A percentile compares a stretch with the other conserved stretches of the same genome.
phyloP scores from a whole-genome alignment of 495 filamentous ascomycete genomes.

The Rhypophila decipiens region DNA sequence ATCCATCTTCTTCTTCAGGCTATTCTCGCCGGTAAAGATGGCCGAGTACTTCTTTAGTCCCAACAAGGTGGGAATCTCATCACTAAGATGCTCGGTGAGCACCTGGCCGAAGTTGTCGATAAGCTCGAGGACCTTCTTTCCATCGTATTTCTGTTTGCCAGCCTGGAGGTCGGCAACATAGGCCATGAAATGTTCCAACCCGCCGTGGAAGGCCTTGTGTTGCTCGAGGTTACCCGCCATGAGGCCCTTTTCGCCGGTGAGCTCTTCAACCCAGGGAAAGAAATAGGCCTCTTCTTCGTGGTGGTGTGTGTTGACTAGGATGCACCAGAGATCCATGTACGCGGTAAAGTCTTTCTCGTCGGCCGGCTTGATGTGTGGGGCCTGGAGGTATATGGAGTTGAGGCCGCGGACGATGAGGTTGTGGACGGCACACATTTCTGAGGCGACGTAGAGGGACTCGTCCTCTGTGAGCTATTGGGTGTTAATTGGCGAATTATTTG shows the following conservation, averaged over 20 bases:
- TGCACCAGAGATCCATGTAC: conserved; percentile 23
- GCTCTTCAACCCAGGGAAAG: conserved; percentile 38
- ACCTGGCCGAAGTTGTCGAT: conserved; percentile 35
- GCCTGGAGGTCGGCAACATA: conserved; percentile 22
- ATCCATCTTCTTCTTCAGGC: conserved; percentile 24
- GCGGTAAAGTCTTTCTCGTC: conserved; percentile 33
- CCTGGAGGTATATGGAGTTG: conserved; percentile 47
- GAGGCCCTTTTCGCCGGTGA: conserved; percentile 30
- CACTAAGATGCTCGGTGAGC: conserved; percentile 33
- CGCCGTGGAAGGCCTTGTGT: conserved; percentile 37
- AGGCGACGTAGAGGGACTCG: conserved; percentile 23
- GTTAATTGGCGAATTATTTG: not conserved
- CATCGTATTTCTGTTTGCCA: conserved; percentile 24
- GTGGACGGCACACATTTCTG: conserved; percentile 40
- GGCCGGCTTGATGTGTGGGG: conserved; percentile 23
- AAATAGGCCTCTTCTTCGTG: conserved; percentile 32
- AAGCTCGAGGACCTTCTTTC: conserved; percentile 26
- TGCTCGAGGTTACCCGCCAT: conserved; percentile 42
- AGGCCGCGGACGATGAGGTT: conserved; percentile 42
- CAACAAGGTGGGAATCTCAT: conserved; percentile 36
- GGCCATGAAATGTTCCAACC: conserved; percentile 26
- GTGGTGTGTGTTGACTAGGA: conserved; percentile 37
- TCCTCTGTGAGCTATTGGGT: conserved; percentile 7
- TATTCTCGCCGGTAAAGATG: conserved; percentile 17
- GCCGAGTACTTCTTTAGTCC: conserved; percentile 19